Evolutionary conservation across 345 rosid genomes (phyloP).

Genomic region (Turnera subulata): DNA sequence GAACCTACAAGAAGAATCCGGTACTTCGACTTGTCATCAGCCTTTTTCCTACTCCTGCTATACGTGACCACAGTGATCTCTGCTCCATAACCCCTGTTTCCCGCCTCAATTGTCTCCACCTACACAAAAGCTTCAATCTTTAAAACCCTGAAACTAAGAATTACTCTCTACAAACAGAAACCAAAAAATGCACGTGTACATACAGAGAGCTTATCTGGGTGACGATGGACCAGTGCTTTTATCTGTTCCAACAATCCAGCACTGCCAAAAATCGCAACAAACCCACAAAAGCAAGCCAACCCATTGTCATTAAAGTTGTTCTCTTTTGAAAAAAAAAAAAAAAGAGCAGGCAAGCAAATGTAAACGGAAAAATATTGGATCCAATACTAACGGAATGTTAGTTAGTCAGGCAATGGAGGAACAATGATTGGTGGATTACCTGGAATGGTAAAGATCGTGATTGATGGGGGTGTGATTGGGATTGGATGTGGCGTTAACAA

Average conservation of each 20-base stretch:
- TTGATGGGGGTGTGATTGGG: constrained; percentile 56
- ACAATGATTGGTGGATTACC: constrained; percentile 25
- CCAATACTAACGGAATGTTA: not conserved
- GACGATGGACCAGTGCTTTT: constrained; percentile 59
- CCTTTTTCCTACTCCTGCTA: constrained; percentile 34
- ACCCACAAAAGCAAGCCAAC: not conserved
- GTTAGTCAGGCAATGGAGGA: not conserved
- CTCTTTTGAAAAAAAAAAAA: no score
- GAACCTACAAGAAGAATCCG: constrained; percentile 92
- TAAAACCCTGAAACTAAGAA: not conserved
- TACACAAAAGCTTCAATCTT: constrained; percentile 8
- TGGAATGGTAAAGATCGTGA: constrained; percentile 80
- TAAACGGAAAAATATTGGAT: not conserved
- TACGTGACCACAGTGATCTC: constrained; percentile 70
- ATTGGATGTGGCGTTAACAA: constrained; percentile 20
- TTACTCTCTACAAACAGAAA: not conserved
- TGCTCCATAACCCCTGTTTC: constrained; percentile 67
- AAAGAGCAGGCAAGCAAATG: not conserved
- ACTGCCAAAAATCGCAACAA: constrained; percentile 33
- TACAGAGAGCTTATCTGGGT: constrained; percentile 71
- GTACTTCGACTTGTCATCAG: constrained; percentile 59
- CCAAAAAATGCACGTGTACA: constrained; percentile 7
- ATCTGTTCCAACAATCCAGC: constrained; percentile 60
- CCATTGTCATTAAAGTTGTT: not conserved
- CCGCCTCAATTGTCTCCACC: constrained; percentile 56